Percentiles rank a stretch among this genome's conserved stretches.
These are phyloP conservation scores for Globisporangium mamillatum DNA, from an alignment of 352 stramenopile species.

Conservation along the genomic window DNA sequence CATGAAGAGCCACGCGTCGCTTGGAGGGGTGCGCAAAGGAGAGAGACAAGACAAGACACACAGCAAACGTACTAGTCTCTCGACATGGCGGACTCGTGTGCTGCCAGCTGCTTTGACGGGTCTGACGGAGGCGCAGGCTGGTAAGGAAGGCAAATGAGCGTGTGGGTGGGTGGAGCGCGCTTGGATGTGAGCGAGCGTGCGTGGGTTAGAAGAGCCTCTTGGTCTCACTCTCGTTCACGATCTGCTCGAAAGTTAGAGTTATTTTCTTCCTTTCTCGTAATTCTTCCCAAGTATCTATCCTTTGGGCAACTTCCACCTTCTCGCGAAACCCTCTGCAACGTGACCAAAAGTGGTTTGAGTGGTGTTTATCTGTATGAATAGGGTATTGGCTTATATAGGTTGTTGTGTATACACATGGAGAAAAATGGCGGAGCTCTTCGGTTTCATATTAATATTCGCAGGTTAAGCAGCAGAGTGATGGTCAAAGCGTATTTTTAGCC, in stretches of 20 bases:
- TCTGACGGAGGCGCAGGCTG: neutral
- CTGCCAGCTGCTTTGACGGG: conserved; percentile 1
- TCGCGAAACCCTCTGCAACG: conserved; percentile 4
- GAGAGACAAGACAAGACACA: neutral
- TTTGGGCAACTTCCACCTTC: conserved; percentile 10
- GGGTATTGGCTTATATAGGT: neutral
- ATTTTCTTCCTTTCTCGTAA: conserved; percentile 3
- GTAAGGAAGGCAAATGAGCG: neutral
- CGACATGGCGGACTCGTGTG: conserved; percentile 44
- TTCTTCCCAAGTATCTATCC: conserved; percentile 10
- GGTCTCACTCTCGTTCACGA: conserved; percentile 3
- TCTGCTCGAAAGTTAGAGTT: conserved; percentile 2
- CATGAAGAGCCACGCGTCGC: conserved; percentile 13
- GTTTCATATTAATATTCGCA: neutral
- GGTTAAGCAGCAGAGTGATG: neutral
- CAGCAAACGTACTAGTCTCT: conserved; percentile 63
- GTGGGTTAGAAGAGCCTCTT: conserved; percentile 5
- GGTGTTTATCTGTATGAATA: neutral
- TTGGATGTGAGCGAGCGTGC: neutral
- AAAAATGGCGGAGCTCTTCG: neutral
- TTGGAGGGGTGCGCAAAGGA: conserved; percentile 7
- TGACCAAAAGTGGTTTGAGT: neutral
- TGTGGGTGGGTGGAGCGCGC: neutral
- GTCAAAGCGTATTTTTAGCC: neutral
- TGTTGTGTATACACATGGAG: neutral